Evolutionary conservation across 148 eudicot genomes (phyloP), one percentile per base, ranked within the genome.

Genomic region (Silene latifolia): DNA sequence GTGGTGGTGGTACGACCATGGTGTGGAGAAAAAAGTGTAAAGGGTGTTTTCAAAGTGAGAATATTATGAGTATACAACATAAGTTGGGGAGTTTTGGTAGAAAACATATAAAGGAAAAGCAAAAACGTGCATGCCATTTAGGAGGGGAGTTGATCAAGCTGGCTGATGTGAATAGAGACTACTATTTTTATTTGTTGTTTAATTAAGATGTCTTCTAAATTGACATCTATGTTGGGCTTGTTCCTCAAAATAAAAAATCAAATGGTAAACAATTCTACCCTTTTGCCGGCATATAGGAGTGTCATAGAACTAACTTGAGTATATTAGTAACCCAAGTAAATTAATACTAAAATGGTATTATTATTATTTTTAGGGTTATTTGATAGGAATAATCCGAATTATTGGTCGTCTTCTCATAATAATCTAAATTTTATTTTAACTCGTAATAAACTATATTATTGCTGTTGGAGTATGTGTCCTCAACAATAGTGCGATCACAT

Each of bases 251-350:
- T 8, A 44, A 67, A 35, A 3, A 4, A 4, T 46, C 48, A 18
- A 35, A 44, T 42, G 8, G 8, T 17, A 65, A 32, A 35, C 20
- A 65, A 14, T 65, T 44, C 13, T 65, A 15, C 7, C 29, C 13
- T 64, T 64, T 67, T 67, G 71, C 71, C 56, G 71, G 71, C 71
- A 42, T 8, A 20, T 67, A 67, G 17, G 71, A 44, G 71, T 67
- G 71, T 27, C 21, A 10, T 67, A 20, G 70, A 67, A 67, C 70
- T 67, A 67, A 60, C 56, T 48, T 48, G 1, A 27, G 29, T 27
- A 27, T 27, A 27, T 1, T 27, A 3, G 29, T 27, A 27, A 27
- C 29, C 29, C 29, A 27, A 27, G 29, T 27, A 27, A 27, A 27
- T 3, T 27, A 27, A 27, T 27, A 27, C 29, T 27, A 27, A 27